phyloP scores from a whole-genome alignment of 208 protist genomes.

The Endotrypanum monterogeii region DNA sequence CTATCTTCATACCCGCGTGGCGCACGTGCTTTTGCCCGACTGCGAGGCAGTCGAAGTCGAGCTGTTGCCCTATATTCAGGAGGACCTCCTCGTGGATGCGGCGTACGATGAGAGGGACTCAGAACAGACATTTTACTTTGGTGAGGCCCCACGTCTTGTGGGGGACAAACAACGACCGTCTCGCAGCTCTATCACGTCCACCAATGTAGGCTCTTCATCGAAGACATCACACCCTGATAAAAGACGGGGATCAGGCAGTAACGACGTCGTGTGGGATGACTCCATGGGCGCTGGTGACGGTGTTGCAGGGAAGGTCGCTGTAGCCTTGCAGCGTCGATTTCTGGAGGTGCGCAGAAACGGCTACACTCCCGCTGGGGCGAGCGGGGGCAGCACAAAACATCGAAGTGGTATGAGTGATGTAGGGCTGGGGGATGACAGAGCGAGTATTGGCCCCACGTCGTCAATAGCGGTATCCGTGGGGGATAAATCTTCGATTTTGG shows the following conservation, averaged over 20 bases:
- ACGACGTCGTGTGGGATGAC: conserved; percentile 12
- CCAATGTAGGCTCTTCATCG: neutral
- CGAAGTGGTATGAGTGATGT: conserved; percentile 4
- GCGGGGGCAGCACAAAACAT: neutral
- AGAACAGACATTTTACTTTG: conserved; percentile 47
- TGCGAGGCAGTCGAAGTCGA: conserved; percentile 58
- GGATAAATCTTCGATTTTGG: neutral
- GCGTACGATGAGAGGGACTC: conserved; percentile 40
- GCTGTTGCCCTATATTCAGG: conserved; percentile 74
- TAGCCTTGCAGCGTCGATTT: conserved; percentile 24
- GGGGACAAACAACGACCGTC: conserved; percentile 10
- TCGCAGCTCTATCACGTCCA: neutral
- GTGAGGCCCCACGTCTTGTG: conserved; percentile 33
- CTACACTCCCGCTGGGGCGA: conserved; percentile 4
- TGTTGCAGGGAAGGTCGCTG: conserved; percentile 1
- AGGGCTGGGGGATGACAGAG: neutral
- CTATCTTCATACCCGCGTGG: conserved; percentile 84
- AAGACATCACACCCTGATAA: neutral
- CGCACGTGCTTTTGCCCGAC: conserved; percentile 67
- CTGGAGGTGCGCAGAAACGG: conserved; percentile 24
- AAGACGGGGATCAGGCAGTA: neutral
- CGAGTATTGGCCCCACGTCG: conserved; percentile 10
- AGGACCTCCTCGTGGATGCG: conserved; percentile 72
- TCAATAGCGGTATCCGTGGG: neutral
- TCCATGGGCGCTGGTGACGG: neutral